These are phyloP conservation scores for Allium fistulosum DNA, from an alignment of 106 monocot species.

Conservation along the genomic window DNA sequence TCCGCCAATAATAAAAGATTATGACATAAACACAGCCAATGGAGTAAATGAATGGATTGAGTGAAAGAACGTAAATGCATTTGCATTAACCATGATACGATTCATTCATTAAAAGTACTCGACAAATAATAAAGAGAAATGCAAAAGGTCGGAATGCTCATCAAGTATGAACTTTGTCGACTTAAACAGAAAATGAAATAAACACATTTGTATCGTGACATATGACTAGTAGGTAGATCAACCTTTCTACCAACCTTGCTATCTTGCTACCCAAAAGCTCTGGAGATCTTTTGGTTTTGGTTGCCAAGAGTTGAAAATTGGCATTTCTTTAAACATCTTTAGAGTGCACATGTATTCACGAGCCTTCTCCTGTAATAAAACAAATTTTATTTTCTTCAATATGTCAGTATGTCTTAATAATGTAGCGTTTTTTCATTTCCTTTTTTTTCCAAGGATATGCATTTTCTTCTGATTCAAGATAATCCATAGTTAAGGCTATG, in stretches of 20 bases:
- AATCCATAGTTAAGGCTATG: neutral
- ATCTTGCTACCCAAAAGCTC: constrained; percentile 19
- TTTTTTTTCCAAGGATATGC: neutral
- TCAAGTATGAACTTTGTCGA: too few relatives aligned
- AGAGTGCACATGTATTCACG: constrained; percentile 37
- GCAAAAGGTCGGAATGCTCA: too few relatives aligned
- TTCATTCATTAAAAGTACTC: too few relatives aligned
- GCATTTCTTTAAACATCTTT: constrained; percentile 22
- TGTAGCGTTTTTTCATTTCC: neutral
- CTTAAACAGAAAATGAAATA: neutral
- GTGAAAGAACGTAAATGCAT: too few relatives aligned
- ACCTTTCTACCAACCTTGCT: constrained; percentile 4
- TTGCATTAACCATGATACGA: too few relatives aligned
- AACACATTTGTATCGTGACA: too few relatives aligned
- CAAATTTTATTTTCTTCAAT: neutral
- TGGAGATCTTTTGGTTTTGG: constrained; percentile 32
- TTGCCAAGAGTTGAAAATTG: constrained; percentile 34
- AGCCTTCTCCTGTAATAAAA: constrained; percentile 34
- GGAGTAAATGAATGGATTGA: too few relatives aligned
- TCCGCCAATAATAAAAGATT: too few relatives aligned
- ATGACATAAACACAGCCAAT: too few relatives aligned
- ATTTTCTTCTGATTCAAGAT: neutral
- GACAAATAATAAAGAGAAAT: too few relatives aligned
- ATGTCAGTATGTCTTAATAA: neutral
- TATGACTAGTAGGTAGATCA: too few relatives aligned